Evolutionary conservation across 2,329 filamentous ascomycete species (phyloP), one percentile per base, ranked within the genome.

Genomic region (Aureobasidium sp.): DNA sequence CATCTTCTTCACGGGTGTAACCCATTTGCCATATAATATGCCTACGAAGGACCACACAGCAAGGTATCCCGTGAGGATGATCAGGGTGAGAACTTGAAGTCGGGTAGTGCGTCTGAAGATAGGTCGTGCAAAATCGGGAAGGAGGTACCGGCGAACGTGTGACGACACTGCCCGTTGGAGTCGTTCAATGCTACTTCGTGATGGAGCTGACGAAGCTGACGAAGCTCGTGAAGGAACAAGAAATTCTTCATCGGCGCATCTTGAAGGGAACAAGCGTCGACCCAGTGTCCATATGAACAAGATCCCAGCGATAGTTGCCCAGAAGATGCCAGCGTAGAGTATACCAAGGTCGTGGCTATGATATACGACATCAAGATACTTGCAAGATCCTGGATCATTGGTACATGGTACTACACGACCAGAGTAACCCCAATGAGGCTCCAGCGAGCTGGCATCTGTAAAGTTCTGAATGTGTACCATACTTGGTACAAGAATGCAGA

Each of bases 21-120:
- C 71, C 88, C 88, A 91, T 13, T 74, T 86, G 47, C 80, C 78
- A 74, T 90, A 91, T 7, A 78, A 73, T 62, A 90, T 87, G 34
- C 87, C 88, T 14, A 86, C 79, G 51, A 91, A 72, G 3, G 74
- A 74, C 14, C 14, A 45, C 10, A 63, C 42, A 13, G 58, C n/a
- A 0, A 91, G 76, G 68, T 92, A 91, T 1, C 69, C 80, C 1
- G 77, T 70, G 1, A 91, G 71, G 8, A 83, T 72, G 1, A 79
- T 70, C 2, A 91, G 75, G 27, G 88, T 77, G 25, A 84, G 67
- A 4, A 91, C 79, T 69, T 91, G 88, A 4, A 90, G 77, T 25
- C 87, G 80, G 0, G 86, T 89, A 1, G 85, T 85, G 63, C 83
- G 80, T 30, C 88, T 86, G 66, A 91, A 90, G 59, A 90, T 67